These are phyloP conservation scores for Tulasnella sp. DNA, from an alignment of 768 basidiomycete genomes.

Conservation along the genomic window DNA sequence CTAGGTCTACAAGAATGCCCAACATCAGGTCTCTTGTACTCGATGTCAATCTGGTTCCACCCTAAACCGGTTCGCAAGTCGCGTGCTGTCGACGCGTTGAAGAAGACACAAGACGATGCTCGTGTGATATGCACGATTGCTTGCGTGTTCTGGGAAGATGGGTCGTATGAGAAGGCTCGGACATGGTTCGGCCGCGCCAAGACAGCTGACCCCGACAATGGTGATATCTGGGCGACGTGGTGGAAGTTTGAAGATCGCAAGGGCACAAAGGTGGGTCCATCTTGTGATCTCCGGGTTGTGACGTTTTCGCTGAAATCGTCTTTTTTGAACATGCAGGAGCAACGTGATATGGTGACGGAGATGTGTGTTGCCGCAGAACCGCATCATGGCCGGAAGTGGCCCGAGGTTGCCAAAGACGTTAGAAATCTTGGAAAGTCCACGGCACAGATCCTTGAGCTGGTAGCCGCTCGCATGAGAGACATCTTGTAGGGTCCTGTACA, in stretches of 20 bases:
- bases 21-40: slow-evolving; percentile 85
- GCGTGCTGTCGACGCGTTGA: slow-evolving; percentile 88
- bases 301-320: slow-evolving; percentile 26
- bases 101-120: slow-evolving; percentile 86
- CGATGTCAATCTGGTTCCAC: slow-evolving; percentile 90
- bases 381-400: slow-evolving; percentile 85
- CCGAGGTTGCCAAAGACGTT: slow-evolving; percentile 79
- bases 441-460: slow-evolving; percentile 58
- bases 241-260: slow-evolving; percentile 93
- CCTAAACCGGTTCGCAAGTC: slow-evolving; percentile 86
- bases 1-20: slow-evolving; percentile 86
- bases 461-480: slow-evolving; percentile 38
- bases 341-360: slow-evolving; percentile 68
- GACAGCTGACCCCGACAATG: slow-evolving; percentile 67
- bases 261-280: slow-evolving; percentile 65
- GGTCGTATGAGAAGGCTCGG: slow-evolving; percentile 93
- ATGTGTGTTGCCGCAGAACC: slow-evolving; percentile 80
- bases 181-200: slow-evolving; percentile 91
- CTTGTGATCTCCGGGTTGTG: neutral
- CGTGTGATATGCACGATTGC: slow-evolving; percentile 89
- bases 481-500: neutral
- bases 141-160: slow-evolving; percentile 89
- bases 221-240: slow-evolving; percentile 98
- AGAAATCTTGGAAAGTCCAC: slow-evolving; percentile 67
- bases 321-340: slow-evolving; percentile 49